These are phyloP conservation scores for Haplographium delicatum DNA, from an alignment of 495 filamentous ascomycete species.

Conservation along the genomic window DNA sequence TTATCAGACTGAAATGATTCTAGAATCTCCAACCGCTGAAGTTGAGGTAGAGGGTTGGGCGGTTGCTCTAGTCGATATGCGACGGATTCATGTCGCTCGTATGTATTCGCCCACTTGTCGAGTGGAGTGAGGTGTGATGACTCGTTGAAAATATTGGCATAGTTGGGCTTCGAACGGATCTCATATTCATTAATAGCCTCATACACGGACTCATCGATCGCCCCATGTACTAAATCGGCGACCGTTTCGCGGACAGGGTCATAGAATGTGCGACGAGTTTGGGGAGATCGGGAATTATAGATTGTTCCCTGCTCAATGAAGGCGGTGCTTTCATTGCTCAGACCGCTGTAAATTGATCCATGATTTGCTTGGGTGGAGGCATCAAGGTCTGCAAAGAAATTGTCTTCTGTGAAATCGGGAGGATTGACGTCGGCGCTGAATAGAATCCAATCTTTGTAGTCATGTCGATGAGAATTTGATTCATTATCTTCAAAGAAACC, in stretches of 20 bases:
- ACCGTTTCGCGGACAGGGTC: conserved; percentile 1
- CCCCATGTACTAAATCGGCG: not conserved
- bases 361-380: conserved; percentile 2
- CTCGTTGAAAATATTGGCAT: not conserved
- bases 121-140: conserved; percentile 2
- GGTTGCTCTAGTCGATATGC: conserved; percentile 16
- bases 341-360: not conserved
- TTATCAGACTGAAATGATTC: too few species aligned
- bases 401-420: not conserved
- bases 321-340: not conserved
- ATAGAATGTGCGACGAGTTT: conserved; percentile 2
- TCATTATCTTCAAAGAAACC: conserved; percentile 8
- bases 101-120: conserved; percentile 1
- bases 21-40: not conserved
- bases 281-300: not conserved
- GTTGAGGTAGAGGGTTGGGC: not conserved
- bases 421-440: not conserved
- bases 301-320: not conserved
- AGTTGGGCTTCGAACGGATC: not conserved
- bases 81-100: conserved; percentile 15
- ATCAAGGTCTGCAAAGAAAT: conserved; percentile 10
- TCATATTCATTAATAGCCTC: not conserved
- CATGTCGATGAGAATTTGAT: not conserved
- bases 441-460: conserved; percentile 12
- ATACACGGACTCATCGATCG: not conserved